phyloP scores from a whole-genome alignment of 2,329 filamentous ascomycete genomes.

The Hypoxylon rubiginosum region DNA sequence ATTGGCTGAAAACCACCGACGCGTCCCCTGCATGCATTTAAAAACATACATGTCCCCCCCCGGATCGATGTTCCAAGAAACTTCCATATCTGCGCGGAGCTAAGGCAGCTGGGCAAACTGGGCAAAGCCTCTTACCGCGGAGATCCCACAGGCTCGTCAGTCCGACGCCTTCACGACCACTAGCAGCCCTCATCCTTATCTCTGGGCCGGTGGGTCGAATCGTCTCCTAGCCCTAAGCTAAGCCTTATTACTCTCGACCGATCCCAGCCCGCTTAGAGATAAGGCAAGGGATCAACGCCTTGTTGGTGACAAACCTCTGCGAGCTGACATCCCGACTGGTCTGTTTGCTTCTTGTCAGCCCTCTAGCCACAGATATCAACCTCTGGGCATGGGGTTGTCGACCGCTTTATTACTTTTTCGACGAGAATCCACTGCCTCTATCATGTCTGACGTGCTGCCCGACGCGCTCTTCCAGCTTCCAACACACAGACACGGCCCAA shows the following conservation, averaged over 20 bases:
- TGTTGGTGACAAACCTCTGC: conserved; percentile 4
- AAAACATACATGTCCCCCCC: background rate
- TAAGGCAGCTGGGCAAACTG: too few relatives aligned
- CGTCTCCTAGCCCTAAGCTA: conserved; percentile 22
- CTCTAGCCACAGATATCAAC: background rate
- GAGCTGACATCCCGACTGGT: conserved; percentile 7
- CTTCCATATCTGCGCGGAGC: conserved; percentile 12
- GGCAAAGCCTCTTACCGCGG: conserved; percentile 38
- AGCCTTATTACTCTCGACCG: conserved; percentile 21
- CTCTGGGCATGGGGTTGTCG: conserved; percentile 13
- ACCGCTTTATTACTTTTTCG: conserved; percentile 11
- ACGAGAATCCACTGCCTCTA: conserved; percentile 13
- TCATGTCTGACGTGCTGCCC: conserved; percentile 21
- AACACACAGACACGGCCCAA: conserved; percentile 11
- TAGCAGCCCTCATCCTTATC: conserved; percentile 44
- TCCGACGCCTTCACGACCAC: conserved; percentile 31
- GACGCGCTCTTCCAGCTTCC: conserved; percentile 14
- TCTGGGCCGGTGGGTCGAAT: conserved; percentile 32
- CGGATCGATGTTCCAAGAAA: conserved; percentile 17
- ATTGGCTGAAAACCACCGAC: conserved; percentile 8
- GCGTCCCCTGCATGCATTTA: conserved; percentile 5
- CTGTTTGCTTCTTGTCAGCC: conserved; percentile 1
- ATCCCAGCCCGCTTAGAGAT: conserved; percentile 26
- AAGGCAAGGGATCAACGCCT: conserved; percentile 21
- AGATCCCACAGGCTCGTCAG: conserved; percentile 28